Evolutionary conservation across 192 early-diverging fungal genomes (phyloP).

Genomic region (Geosiphon pyriformis): DNA sequence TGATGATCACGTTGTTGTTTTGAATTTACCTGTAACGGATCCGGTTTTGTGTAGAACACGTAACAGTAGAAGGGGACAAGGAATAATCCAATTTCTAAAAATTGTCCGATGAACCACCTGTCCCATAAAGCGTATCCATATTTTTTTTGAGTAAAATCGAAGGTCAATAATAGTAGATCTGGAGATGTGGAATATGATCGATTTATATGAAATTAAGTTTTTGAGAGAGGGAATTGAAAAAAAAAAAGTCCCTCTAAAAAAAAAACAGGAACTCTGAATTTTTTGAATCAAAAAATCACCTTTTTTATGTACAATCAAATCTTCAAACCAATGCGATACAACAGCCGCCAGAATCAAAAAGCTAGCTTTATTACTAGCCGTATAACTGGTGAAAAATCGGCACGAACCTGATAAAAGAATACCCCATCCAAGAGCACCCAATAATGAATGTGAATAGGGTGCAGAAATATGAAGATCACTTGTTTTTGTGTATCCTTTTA

Average conservation of each 20-base stretch:
- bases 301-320: conserved; percentile 8
- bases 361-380: neutral
- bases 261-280: neutral
- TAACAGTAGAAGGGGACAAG: no score
- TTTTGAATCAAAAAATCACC: neutral
- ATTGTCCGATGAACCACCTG: no score
- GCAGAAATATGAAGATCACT: neutral
- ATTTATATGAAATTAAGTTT: no score
- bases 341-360: neutral
- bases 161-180: conserved; percentile 5
- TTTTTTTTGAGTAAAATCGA: neutral
- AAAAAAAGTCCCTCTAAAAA: no score
- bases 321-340: conserved; percentile 15
- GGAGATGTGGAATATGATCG: neutral
- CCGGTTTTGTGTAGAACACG: no score
- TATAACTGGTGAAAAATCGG: conserved; percentile 1
- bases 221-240: no score
- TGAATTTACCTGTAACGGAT: no score
- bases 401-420: neutral
- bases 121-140: conserved; percentile 10
- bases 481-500: neutral
- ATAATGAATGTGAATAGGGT: conserved; percentile 9
- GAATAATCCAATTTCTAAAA: no score
- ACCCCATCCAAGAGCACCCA: conserved; percentile 1
- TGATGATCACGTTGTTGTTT: no score